Evolutionary conservation across 495 filamentous ascomycete species (phyloP), one percentile per base, ranked within the genome.

Genomic region (Massariosphaeria phaeospora): DNA sequence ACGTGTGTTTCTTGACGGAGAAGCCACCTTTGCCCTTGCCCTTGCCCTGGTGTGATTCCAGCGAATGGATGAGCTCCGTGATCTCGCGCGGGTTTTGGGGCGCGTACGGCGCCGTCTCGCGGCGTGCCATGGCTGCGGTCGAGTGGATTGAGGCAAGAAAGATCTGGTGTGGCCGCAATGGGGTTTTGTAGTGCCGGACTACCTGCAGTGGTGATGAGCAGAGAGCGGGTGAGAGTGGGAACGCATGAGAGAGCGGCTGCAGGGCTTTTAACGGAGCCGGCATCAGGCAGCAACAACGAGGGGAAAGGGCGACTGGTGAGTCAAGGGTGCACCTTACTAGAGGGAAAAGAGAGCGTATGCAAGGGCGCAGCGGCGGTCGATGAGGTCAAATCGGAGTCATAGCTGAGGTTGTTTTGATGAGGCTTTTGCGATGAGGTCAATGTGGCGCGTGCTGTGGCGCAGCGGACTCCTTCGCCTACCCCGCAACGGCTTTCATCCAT

Each of bases 1-100:
- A 97, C 6, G 77, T 86, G 8, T 75, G 76, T 73, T 87, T 95
- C 64, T 84, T 94, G 73, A 81, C 81, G 24, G 73, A 79, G 68
- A 86, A 84, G 10, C 65, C 67, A 26, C 52, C 59, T 31, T 45
- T 59, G 34, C 65, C 66, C 72, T 66, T 56, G 35, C 71, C 72
- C 60, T 75, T 79, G 20, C 50, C 50, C 30, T 65, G 60, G 53
- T 82, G 79, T 52, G 71, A 72, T 26, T 72, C 71, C 13, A 77
- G 76, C 7, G 69, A 61, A 35, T 84, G 77, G 25, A 96, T 72
- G 42, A 96, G 72, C 24, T 75, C 67, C 1, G 76, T 66, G 36
- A 87, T 75, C 55, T 86, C 75, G 33, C 79, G 71, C 10, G 73
- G 69, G 64, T 91, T 79, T 66, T 95, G 89, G 23, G 74, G 68